Evolutionary conservation across 805 yeast species (phyloP), one percentile per base, ranked within the genome.

Genomic region (Wickerhamomyces alni): DNA sequence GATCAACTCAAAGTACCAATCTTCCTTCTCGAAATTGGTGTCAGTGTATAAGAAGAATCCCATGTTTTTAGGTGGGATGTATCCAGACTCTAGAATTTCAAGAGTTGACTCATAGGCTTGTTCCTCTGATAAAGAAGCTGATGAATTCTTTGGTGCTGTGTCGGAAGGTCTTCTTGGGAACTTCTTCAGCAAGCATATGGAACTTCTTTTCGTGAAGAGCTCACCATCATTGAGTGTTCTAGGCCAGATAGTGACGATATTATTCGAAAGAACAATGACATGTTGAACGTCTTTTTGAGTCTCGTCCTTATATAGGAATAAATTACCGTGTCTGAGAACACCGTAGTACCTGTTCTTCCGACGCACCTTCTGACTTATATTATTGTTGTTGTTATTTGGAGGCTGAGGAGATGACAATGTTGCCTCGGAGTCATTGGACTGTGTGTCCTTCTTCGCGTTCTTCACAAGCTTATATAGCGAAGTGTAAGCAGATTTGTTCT

Each of bases 1-100:
- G n/a, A 91, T 69, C 39, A 93, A 66, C 1, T 86, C 80, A 60
- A 87, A 88, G 57, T 91, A 93, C 84, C 96, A 81, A 57, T 91
- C 96, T 59, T 93, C 99, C 54, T 91, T 91, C 35, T 82, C 88
- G 40, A 72, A 72, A 48, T 88, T 87, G 36, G 78, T 72, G 49
- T 87, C 95, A 33, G 82, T 74, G 58, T 87, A 86, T 4, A 91
- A 60, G 58, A 74, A 91, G 51, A 75, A 74, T 6, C 62, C 61
- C 42, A 55, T 45, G 24, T 44, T 51, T n/a, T 55, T 51, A 2
- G 72, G 68, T 4, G 58, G 57, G 2, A 46, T 15, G n/a, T 25
- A 16, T 9, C 54, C 58, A 12, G 37, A 44, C 33, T 53, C 52
- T 26, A 57, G 33, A 11, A 53, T 37, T 22, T 54, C 53, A 4